Base-by-base conservation (phyloP, 768 basidiomycete genomes). In the Russula griseocarnosa region DNA sequence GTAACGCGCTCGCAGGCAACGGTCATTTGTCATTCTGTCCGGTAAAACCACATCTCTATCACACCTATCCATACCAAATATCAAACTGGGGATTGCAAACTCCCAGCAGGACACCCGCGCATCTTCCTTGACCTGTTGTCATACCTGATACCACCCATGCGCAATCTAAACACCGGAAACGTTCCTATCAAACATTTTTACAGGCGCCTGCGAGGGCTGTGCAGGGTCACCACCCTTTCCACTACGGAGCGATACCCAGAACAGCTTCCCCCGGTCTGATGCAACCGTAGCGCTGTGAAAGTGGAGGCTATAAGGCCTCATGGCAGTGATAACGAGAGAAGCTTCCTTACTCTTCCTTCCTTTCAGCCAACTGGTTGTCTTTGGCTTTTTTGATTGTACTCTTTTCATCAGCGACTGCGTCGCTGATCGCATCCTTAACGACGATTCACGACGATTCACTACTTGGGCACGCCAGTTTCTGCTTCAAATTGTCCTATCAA, bases 281-380 rank as follows among this genome's bases (percentile, higher is more conserved):
- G 58, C 55, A 54, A 55, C 53, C 58, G 53, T 28, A 36, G 40
- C 1, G n/a, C 8, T 55, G 50, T 32, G 44, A n/a, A 24, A 38
- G 53, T 24, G 44, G 28, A 18, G 26, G 14, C 47, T 65, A 65
- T 65, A 65, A 65, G 58, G 28, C 30, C 54, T 22, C 52, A 34
- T 34, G n/a, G 44, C 44, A 7, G 16, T n/a, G 38, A 55, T 38
- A 26, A 24, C 18, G 40, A 26, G n/a, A 3, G 13, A 60, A 22
- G 26, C 22, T 14, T 57, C n/a, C 11, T 5, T 5, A 4, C 22
- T 40, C 42, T 56, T 40, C 42, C 52, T 56, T 55, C 34, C 42
- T 49, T 30, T 55, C 53, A 26, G 36, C 36, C 54, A 51, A 51
- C 38, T 10, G 22, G 59, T 42, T 26, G 3, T 10, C 42, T 18